phyloP scores from a whole-genome alignment of 129 eudicot genomes.

The Artemisia argyi region DNA sequence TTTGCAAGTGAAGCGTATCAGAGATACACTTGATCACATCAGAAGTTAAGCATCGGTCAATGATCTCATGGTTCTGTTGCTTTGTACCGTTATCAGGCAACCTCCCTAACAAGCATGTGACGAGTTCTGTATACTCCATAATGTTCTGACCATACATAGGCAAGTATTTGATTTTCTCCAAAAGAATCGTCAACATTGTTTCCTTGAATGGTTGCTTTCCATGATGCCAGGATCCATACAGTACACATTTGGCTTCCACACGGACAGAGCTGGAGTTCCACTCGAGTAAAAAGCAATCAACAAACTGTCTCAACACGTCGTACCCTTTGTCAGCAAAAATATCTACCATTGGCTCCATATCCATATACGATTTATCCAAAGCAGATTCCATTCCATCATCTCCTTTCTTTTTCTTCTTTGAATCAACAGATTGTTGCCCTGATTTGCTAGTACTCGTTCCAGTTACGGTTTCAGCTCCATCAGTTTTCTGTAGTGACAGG shows the following conservation, averaged over 20 bases:
- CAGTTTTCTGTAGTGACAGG: constrained; percentile 64
- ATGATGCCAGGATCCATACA: constrained; percentile 89
- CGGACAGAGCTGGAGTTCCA: constrained; percentile 98
- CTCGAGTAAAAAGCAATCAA: constrained; percentile 85
- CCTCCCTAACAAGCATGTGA: constrained; percentile 75
- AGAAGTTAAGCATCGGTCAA: constrained; percentile 80
- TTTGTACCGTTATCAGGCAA: constrained; percentile 61
- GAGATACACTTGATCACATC: constrained; percentile 85
- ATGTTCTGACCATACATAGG: constrained; percentile 98
- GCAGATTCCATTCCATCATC: constrained; percentile 79
- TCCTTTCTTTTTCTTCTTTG: constrained; percentile 93
- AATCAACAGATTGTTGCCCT: constrained; percentile 64
- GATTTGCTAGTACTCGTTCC: constrained; percentile 54
- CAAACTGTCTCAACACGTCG: constrained; percentile 74
- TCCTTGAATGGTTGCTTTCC: constrained; percentile 84
- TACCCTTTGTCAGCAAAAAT: constrained; percentile 69
- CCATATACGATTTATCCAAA: constrained; percentile 76
- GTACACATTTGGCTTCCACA: constrained; percentile 81
- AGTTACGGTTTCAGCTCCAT: constrained; percentile 60
- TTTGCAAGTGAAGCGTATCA: constrained; percentile 90
- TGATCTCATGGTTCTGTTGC: constrained; percentile 66
- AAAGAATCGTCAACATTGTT: constrained; percentile 58
- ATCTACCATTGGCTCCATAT: constrained; percentile 84
- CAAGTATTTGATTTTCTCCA: constrained; percentile 72
- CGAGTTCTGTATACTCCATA: constrained; percentile 82